Base-by-base conservation (phyloP, 495 filamentous ascomycete genomes). In the Neurospora intermedia region DNA sequence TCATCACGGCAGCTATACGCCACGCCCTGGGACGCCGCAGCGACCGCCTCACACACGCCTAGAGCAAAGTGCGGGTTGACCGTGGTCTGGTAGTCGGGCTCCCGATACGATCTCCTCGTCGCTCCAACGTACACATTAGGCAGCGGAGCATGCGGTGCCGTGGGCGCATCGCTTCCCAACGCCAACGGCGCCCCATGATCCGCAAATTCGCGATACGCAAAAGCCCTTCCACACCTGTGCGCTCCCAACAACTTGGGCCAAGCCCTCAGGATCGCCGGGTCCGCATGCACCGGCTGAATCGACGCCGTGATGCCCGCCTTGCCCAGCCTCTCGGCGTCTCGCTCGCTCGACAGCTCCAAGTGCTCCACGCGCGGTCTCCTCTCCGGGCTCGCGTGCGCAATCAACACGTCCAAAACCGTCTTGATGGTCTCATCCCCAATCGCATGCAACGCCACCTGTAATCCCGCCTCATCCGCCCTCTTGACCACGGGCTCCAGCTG, bases 371-470 rank as follows among this genome's bases (percentile, higher is more conserved):
- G 84, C 42, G 89, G 89, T 13, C 88, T 83, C 15, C 81, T 77
- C n/a, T 80, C 81, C 4, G 82, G 78, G 20, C 75, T 84, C 2
- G 81, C 84, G 70, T 84, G 80, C 69, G 80, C 76, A 46, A 85
- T 84, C 31, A 91, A 76, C 6, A 83, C 83, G 73, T 90, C 84
- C 62, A 91, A 85, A 2, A 87, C 87, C 75, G 87, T 83, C 69
- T 81, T 80, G 41, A 90, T 81, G 1, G 89, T 86, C 20, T 78
- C 80, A 71, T 91, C 89, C 45, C 89, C 89, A 71, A 91, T 91
- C 15, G 89, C 89, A 74, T 91, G 89, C 40, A 91, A 84, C 2
- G 89, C 89, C 48, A 88, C 86, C 78, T 91, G 89, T 39, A 91
- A 77, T 1, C 85, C 86, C 0, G 86, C 87, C 15, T 76, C 76